Evolutionary conservation across 2,329 filamentous ascomycete species (phyloP).

Genomic region (Penicillium janthinellum): DNA sequence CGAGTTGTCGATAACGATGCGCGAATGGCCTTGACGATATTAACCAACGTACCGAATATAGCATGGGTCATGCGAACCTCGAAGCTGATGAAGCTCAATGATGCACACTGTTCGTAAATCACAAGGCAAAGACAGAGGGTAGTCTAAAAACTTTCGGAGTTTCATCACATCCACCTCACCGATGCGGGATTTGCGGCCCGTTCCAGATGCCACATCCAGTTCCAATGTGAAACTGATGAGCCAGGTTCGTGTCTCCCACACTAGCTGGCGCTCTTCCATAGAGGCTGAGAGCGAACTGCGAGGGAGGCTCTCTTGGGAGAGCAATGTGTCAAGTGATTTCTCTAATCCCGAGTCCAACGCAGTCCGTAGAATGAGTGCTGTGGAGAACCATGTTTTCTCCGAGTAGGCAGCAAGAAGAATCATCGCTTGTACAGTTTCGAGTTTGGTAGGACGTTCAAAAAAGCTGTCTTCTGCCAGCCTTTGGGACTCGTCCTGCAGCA

Average conservation of each 20-base stretch:
- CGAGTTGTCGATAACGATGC: slow-evolving; percentile 33
- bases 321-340: slow-evolving; percentile 36
- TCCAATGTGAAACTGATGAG: slow-evolving; percentile 39
- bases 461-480: slow-evolving; percentile 40
- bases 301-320: slow-evolving; percentile 34
- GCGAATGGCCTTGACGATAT: slow-evolving; percentile 27
- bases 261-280: slow-evolving; percentile 37
- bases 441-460: slow-evolving; percentile 39
- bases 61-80: slow-evolving; percentile 21
- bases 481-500: slow-evolving; percentile 40
- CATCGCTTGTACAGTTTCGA: slow-evolving; percentile 42
- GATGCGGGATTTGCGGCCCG: slow-evolving; percentile 38
- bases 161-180: slow-evolving; percentile 37
- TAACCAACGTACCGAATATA: not conserved
- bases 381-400: slow-evolving; percentile 42
- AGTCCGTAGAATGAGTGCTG: slow-evolving; percentile 39
- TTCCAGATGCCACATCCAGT: slow-evolving; percentile 39
- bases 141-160: slow-evolving; percentile 37
- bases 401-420: slow-evolving; percentile 40
- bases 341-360: slow-evolving; percentile 39
- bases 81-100: slow-evolving; percentile 40
- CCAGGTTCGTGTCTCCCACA: slow-evolving; percentile 41
- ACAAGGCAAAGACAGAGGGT: slow-evolving; percentile 37
- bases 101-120: slow-evolving; percentile 40
- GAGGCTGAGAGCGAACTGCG: slow-evolving; percentile 38